Evolutionary conservation across 306 rosid genomes (phyloP).

Genomic region (Lupinus albus): DNA sequence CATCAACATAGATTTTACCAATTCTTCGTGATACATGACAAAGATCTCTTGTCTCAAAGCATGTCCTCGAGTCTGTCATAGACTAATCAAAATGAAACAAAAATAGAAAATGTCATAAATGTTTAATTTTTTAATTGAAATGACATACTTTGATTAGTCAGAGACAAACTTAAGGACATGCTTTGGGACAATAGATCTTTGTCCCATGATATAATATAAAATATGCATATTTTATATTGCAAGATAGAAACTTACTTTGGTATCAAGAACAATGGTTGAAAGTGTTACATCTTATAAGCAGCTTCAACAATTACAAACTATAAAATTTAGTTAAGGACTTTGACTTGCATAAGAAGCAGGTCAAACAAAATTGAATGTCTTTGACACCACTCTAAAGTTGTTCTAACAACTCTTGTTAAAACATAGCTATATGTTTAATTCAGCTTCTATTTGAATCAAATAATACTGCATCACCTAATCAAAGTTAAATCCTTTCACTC

Average conservation of each 20-base stretch:
- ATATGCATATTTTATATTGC: conserved; percentile 21
- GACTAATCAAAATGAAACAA: no score
- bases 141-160: no score
- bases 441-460: conserved; percentile 37
- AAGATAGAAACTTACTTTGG: conserved; percentile 34
- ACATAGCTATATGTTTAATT: conserved; percentile 27
- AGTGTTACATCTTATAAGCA: conserved; percentile 38
- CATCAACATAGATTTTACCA: no score
- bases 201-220: background rate
- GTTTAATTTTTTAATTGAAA: no score
- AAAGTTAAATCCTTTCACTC: conserved; percentile 22
- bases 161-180: background rate
- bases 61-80: no score
- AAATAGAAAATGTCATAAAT: no score
- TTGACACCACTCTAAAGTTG: conserved; percentile 70
- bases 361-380: conserved; percentile 55
- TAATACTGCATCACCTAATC: conserved; percentile 23
- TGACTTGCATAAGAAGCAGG: conserved; percentile 56
- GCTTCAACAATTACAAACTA: background rate
- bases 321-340: conserved; percentile 32
- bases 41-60: no score
- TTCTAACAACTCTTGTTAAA: conserved; percentile 53
- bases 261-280: conserved; percentile 53
- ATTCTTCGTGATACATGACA: no score
- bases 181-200: no score